Base-by-base conservation (phyloP, 2,329 filamentous ascomycete genomes). In the Trichoderma pleuroti region DNA sequence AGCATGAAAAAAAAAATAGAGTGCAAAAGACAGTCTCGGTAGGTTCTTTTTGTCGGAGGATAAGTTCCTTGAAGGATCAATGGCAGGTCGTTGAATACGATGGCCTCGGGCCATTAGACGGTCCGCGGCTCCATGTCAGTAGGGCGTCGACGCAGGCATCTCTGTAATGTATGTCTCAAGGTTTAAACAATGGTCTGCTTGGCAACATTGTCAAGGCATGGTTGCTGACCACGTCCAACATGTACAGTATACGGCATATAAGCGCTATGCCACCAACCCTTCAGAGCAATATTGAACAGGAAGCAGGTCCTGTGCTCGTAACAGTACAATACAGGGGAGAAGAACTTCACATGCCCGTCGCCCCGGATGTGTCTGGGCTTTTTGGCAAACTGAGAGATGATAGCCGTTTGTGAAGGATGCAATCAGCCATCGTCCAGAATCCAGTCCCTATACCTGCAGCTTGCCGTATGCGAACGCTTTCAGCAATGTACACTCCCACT, bases 331-430 rank as follows among this genome's bases (percentile, higher is more conserved):
- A 42, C 39, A 4, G 39, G 18, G 39, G 39, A 12, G 34, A 34
- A n/a, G n/a, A 39, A 57, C 28, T 64, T 34, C 42, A 52, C 28
- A 54, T 64, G 62, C 42, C 42, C 52, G n/a, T 28, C 52, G n/a
- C 26, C 28, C 62, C 28, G 42, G 56, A 66, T 57, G 21, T 57
- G 63, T 36, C 46, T 39, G 60, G 60, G 60, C 16, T 46, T 63
- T 49, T 63, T 49, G 56, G 12, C 30, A 30, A 42, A 36, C 56
- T 68, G 65, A 68, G 34, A 68, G 36, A 36, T 68, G 65, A 68
- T 52, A 36, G 56, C 59, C 21, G 28, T 28, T 32, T 28, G 39
- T 68, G 28, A 36, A 36, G 65, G 56, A 34, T 61, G 56, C 65
- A 68, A 32, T 52, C 39, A 34, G 54, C 39, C 54, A 60, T 42